Evolutionary conservation across 129 eudicot species (phyloP).

Genomic region (Ambrosia trifida): DNA sequence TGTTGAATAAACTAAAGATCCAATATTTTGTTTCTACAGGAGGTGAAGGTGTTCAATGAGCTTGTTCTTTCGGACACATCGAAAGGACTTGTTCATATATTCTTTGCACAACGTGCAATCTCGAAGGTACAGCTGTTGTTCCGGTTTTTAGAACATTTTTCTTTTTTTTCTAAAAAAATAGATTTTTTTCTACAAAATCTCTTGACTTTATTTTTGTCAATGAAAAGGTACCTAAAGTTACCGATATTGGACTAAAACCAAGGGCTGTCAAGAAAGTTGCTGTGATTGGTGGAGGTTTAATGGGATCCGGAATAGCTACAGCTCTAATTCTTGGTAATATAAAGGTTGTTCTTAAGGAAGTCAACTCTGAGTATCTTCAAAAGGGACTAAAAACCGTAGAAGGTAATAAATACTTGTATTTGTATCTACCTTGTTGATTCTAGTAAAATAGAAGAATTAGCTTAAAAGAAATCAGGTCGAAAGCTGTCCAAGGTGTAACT

Average conservation of each 20-base stretch:
- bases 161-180: neutral
- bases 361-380: slow-evolving; percentile 78
- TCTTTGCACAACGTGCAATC: slow-evolving; percentile 92
- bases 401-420: slow-evolving; percentile 46
- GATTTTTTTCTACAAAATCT: neutral
- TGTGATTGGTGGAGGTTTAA: slow-evolving; percentile 94
- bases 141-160: neutral
- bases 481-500: no score
- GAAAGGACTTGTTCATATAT: slow-evolving; percentile 83
- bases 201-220: slow-evolving; percentile 2
- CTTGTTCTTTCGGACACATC: slow-evolving; percentile 76
- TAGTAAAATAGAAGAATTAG: no score
- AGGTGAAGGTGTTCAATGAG: slow-evolving; percentile 56
- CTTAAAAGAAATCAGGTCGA: no score
- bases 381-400: slow-evolving; percentile 76
- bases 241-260: slow-evolving; percentile 89
- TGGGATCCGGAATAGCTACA: slow-evolving; percentile 99
- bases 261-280: slow-evolving; percentile 82
- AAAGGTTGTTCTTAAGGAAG: slow-evolving; percentile 77
- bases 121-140: slow-evolving; percentile 58
- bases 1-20: neutral
- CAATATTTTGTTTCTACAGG: slow-evolving; percentile 45
- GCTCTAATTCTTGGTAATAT: slow-evolving; percentile 72
- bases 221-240: slow-evolving; percentile 80
- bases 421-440: neutral